Conservation (phyloP, 139 green algal genomes). For the Pleodorina starrii region DNA sequence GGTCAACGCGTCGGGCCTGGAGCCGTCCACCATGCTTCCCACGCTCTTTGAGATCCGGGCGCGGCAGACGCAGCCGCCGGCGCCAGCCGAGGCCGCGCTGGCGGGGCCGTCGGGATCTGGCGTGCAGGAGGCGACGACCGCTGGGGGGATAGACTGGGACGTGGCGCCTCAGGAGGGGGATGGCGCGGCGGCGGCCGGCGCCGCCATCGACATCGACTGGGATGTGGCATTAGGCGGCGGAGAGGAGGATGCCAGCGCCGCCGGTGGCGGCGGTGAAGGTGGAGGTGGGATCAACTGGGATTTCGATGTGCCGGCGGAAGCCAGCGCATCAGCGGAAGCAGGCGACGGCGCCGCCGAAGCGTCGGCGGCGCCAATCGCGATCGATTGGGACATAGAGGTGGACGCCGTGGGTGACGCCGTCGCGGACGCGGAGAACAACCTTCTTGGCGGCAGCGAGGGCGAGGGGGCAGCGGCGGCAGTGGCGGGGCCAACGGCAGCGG, state of each 20-base stretch:
- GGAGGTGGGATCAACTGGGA: conserved; percentile 73
- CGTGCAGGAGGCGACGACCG: background rate
- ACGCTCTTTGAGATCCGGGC: conserved; percentile 47
- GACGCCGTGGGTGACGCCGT: conserved; percentile 2
- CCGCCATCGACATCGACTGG: conserved; percentile 61
- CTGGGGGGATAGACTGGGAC: conserved; percentile 37
- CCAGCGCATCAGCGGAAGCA: background rate
- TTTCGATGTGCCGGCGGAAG: conserved; percentile 68
- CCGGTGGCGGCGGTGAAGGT: conserved; percentile 23
- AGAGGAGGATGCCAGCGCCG: conserved; percentile 20
- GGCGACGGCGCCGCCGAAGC: conserved; percentile 25
- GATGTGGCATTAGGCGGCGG: conserved; percentile 45
- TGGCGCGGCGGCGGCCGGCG: background rate
- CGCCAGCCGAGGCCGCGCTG: background rate
- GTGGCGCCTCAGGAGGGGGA: background rate
- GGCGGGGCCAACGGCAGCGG: background rate
- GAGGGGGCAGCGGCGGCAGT: background rate
- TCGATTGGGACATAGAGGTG: conserved; percentile 63
- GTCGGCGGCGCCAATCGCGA: background rate
- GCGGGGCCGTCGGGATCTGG: background rate
- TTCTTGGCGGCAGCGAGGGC: background rate
- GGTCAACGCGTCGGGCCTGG: background rate
- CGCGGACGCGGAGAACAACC: conserved; percentile 40
- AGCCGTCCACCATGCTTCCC: conserved; percentile 16
- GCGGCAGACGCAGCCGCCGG: background rate